These are phyloP conservation scores for Penicillium atrosanguineum DNA, from an alignment of 495 filamentous ascomycete genomes.

Conservation along the genomic window DNA sequence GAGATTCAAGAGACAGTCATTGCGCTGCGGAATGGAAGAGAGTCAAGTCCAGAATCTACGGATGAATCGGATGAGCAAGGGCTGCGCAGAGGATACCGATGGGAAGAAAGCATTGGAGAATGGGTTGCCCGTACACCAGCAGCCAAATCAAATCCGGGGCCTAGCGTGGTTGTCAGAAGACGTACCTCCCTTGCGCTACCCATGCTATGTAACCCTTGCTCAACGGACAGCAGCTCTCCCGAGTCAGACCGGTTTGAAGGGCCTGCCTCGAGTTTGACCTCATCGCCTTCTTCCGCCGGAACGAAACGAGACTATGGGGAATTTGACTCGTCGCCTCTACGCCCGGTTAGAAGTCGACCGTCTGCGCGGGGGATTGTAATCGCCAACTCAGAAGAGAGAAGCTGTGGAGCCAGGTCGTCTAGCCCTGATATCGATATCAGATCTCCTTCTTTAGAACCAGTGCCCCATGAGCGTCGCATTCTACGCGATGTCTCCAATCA, in stretches of 20 bases:
- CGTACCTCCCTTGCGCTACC: slow-evolving; percentile 7
- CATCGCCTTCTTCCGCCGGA: slow-evolving; percentile 29
- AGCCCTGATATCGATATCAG: neutral
- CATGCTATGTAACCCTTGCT: slow-evolving; percentile 14
- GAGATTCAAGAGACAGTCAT: slow-evolving; percentile 42
- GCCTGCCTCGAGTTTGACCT: slow-evolving; percentile 29
- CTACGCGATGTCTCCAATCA: slow-evolving; percentile 21
- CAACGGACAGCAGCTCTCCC: slow-evolving; percentile 27
- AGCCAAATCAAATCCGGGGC: slow-evolving; percentile 16
- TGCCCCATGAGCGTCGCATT: slow-evolving; percentile 7
- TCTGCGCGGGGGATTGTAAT: slow-evolving; percentile 13
- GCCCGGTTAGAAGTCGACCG: slow-evolving; percentile 30
- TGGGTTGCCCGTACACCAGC: slow-evolving; percentile 51
- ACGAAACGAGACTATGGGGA: slow-evolving; percentile 21
- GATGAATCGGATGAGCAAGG: slow-evolving; percentile 15
- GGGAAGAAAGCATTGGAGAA: slow-evolving; percentile 56
- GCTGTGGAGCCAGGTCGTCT: neutral
- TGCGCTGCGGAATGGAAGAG: slow-evolving; percentile 13
- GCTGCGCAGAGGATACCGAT: slow-evolving; percentile 37
- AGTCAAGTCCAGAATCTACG: slow-evolving; percentile 7
- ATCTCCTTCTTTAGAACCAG: slow-evolving; percentile 12
- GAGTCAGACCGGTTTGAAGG: slow-evolving; percentile 16
- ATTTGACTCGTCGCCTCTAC: slow-evolving; percentile 11
- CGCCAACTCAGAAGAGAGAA: slow-evolving; percentile 2
- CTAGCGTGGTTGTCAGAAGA: slow-evolving; percentile 7